Conservation (phyloP, 441 rosid genomes). For the Theobroma grandiflorum region DNA sequence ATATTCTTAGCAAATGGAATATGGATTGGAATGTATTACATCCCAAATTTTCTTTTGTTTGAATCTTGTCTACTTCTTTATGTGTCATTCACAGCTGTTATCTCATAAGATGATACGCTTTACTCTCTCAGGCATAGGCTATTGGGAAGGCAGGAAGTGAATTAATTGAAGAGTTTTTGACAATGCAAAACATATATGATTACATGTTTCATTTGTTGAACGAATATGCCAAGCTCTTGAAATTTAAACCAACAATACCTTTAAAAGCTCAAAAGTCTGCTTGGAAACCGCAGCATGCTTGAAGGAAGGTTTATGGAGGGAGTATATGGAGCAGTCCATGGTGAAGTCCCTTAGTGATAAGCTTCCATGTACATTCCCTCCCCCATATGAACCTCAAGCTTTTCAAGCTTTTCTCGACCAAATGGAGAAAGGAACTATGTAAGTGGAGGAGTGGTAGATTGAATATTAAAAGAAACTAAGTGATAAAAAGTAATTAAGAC, state of each 20-base stretch:
- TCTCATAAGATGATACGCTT: too few relatives aligned
- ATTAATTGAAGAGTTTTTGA: slow-evolving; percentile 42
- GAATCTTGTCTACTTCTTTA: not conserved
- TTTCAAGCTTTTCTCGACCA: too few relatives aligned
- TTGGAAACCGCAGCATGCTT: slow-evolving; percentile 45
- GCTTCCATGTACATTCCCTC: too few relatives aligned
- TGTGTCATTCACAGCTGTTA: not conserved
- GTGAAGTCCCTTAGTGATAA: too few relatives aligned
- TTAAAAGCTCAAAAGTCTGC: slow-evolving; percentile 42
- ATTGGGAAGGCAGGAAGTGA: slow-evolving; percentile 49
- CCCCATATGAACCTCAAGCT: too few relatives aligned
- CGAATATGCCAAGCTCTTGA: slow-evolving; percentile 55
- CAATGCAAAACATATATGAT: slow-evolving; percentile 53
- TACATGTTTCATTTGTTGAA: slow-evolving; percentile 61
- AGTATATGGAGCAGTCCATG: too few relatives aligned
- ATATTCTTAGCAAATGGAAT: not conserved
- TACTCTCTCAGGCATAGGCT: slow-evolving; percentile 38
- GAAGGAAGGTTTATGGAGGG: too few relatives aligned
- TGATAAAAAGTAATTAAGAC: too few relatives aligned
- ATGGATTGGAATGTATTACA: too few relatives aligned
- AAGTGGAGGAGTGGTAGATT: too few relatives aligned
- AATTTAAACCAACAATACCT: slow-evolving; percentile 47
- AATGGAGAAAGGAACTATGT: too few relatives aligned
- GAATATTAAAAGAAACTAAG: too few relatives aligned
- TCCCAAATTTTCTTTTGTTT: not conserved